Conservation (phyloP, 371 early-diverging fungal genomes). For the Mucor piriformis region DNA sequence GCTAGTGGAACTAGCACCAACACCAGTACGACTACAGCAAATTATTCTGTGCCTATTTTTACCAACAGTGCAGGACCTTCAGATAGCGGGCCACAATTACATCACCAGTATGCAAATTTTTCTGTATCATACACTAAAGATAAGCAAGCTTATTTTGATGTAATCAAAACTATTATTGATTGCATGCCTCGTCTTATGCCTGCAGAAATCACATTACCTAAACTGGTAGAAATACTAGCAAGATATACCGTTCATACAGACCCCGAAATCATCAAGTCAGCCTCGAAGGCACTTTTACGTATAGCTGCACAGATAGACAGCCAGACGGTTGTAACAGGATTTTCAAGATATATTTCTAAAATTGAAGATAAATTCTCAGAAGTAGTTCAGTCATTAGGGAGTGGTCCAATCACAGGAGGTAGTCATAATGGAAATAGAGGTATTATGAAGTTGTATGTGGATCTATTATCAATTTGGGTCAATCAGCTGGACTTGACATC, state of each 20-base stretch:
- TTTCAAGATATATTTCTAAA: constrained; percentile 58
- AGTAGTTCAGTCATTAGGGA: constrained; percentile 47
- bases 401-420: constrained; percentile 35
- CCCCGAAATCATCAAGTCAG: constrained; percentile 71
- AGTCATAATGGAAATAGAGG: constrained; percentile 28
- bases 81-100: constrained; percentile 46
- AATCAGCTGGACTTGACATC: constrained; percentile 35
- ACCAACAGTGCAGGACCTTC: constrained; percentile 29
- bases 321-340: constrained; percentile 58
- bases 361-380: constrained; percentile 67
- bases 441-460: constrained; percentile 45
- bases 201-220: constrained; percentile 59
- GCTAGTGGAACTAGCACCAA: constrained; percentile 1
- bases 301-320: constrained; percentile 71
- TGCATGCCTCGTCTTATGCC: constrained; percentile 78
- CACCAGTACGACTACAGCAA: constrained; percentile 13
- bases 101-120: constrained; percentile 64
- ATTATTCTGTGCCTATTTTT: constrained; percentile 44
- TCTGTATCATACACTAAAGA: constrained; percentile 67
- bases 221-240: constrained; percentile 77
- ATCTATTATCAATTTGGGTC: constrained; percentile 46
- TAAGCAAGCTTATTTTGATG: constrained; percentile 70
- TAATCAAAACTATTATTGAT: constrained; percentile 68
- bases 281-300: constrained; percentile 67
- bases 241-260: constrained; percentile 84